Evolutionary conservation across 2,329 filamentous ascomycete species (phyloP).

Genomic region (Aspergillus pseudoviridinutans): DNA sequence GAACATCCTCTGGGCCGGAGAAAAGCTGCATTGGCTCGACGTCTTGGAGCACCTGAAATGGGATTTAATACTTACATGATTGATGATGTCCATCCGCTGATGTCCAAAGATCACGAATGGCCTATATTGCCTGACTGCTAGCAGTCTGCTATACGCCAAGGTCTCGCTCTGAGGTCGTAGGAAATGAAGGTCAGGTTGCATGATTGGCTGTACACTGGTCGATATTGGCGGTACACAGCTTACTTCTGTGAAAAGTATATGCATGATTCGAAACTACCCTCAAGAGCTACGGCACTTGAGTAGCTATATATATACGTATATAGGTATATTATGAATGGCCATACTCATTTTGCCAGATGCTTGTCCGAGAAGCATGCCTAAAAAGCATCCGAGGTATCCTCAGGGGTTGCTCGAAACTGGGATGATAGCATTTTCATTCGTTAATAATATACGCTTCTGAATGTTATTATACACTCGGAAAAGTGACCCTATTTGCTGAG

Average conservation of each 20-base stretch:
- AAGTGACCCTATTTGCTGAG: neutral
- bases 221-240: neutral
- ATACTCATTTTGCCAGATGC: neutral
- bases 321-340: neutral
- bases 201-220: neutral
- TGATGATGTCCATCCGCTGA: slow-evolving; percentile 4
- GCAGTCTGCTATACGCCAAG: neutral
- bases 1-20: slow-evolving; percentile 22
- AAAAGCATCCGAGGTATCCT: no score
- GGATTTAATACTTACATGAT: slow-evolving; percentile 31
- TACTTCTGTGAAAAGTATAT: neutral
- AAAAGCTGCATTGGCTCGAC: slow-evolving; percentile 29
- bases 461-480: neutral
- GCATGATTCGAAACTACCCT: neutral
- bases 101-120: neutral
- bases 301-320: neutral
- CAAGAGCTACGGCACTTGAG: neutral
- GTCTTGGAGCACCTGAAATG: slow-evolving; percentile 28
- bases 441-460: neutral
- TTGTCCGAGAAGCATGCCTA: neutral
- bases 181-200: neutral
- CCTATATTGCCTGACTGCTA: neutral
- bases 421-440: neutral
- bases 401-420: no score
- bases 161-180: no score